Percentiles rank a stretch among this genome's conserved stretches.
Conservation (phyloP, 2,329 filamentous ascomycete genomes). For the Albophoma yamanashiensis region DNA sequence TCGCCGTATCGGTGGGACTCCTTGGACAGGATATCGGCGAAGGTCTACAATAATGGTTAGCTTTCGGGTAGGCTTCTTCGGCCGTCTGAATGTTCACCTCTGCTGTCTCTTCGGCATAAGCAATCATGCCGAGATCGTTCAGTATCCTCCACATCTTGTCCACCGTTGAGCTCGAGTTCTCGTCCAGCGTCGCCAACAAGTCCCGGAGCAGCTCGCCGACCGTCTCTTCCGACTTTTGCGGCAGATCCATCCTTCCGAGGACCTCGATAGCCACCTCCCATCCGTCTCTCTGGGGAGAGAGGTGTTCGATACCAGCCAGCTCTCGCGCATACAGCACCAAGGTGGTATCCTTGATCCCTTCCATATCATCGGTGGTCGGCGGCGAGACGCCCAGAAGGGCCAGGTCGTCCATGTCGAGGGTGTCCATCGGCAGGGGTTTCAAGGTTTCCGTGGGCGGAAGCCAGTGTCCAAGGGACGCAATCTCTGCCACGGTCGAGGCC, state of each 20-base stretch:
- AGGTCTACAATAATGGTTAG: slow-evolving; percentile 47
- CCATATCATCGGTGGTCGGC: slow-evolving; percentile 45
- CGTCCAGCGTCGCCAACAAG: slow-evolving; percentile 48
- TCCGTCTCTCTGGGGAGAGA: slow-evolving; percentile 49
- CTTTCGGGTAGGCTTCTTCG: not conserved
- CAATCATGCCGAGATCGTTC: slow-evolving; percentile 64
- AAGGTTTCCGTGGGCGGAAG: slow-evolving; percentile 37
- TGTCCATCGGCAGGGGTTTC: slow-evolving; percentile 46
- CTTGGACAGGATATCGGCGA: slow-evolving; percentile 66
- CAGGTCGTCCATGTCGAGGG: slow-evolving; percentile 73
- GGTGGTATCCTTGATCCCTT: slow-evolving; percentile 68
- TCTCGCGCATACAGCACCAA: slow-evolving; percentile 65
- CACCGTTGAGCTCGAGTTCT: slow-evolving; percentile 60
- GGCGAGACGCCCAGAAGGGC: slow-evolving; percentile 65
- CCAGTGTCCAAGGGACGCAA: slow-evolving; percentile 79
- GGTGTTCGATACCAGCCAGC: slow-evolving; percentile 44
- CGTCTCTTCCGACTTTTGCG: slow-evolving; percentile 57
- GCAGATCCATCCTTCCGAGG: slow-evolving; percentile 69
- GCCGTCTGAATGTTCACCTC: slow-evolving; percentile 55
- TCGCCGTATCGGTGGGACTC: slow-evolving; percentile 72
- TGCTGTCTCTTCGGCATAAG: slow-evolving; percentile 70
- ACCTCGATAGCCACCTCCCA: slow-evolving; percentile 87
- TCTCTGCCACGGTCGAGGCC: slow-evolving; percentile 67
- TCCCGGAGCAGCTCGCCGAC: slow-evolving; percentile 63
- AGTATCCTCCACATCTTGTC: slow-evolving; percentile 76